phyloP scores from a whole-genome alignment of 148 eudicot genomes.

The Silene uniflora region DNA sequence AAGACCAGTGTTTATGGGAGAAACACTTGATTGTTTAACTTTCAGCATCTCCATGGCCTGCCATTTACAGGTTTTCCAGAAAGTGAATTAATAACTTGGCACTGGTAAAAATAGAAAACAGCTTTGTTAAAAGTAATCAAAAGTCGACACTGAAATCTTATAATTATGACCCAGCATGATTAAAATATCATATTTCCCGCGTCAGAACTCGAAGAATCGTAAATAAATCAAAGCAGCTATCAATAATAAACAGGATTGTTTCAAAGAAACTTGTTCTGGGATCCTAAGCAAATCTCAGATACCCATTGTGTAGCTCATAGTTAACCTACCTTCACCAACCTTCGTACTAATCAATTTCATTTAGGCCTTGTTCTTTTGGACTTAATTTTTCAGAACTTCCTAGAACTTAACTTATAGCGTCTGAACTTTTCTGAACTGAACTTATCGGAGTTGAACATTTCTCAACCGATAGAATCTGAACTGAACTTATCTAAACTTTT shows the following conservation, averaged over 20 bases:
- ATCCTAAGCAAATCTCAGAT: background rate
- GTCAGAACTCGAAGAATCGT: background rate
- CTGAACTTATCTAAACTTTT: too few relatives aligned
- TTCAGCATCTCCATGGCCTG: constrained; percentile 98
- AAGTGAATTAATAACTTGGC: background rate
- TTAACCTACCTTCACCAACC: too few relatives aligned
- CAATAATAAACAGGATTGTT: background rate
- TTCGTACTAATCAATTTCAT: too few relatives aligned
- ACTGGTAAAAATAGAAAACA: background rate
- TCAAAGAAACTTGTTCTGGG: background rate
- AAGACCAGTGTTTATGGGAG: constrained; percentile 54
- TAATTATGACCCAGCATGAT: background rate
- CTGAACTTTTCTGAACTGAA: too few relatives aligned
- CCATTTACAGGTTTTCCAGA: constrained; percentile 11
- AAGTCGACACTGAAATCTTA: background rate
- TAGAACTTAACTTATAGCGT: too few relatives aligned
- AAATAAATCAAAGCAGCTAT: background rate
- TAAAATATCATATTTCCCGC: background rate
- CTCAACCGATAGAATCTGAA: too few relatives aligned
- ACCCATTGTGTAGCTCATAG: too few relatives aligned
- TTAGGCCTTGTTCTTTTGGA: too few relatives aligned
- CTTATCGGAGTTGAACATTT: too few relatives aligned
- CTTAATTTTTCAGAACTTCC: too few relatives aligned
- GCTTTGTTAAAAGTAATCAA: background rate
- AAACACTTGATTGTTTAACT: constrained; percentile 33